Conservation (phyloP, 2,329 filamentous ascomycete species). For the Albifimbria verrucaria region DNA sequence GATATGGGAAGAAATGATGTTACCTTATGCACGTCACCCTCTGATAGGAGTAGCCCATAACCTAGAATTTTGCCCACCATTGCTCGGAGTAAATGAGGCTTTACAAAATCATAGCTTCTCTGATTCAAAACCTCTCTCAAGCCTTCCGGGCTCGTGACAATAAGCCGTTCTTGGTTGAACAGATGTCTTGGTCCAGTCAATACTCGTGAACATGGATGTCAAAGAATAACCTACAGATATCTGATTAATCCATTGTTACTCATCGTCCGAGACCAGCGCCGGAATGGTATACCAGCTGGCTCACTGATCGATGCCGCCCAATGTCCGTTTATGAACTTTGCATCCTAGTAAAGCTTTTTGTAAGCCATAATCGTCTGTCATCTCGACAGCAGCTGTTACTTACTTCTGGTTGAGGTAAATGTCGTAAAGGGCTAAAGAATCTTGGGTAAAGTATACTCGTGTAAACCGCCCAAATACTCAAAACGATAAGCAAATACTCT, state of each 20-base stretch:
- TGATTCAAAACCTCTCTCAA: not conserved
- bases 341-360: not conserved
- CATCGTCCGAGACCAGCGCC: slow-evolving; percentile 13
- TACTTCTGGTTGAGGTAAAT: not conserved
- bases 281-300: slow-evolving; percentile 11
- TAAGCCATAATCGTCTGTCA: not conserved
- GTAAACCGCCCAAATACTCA: not conserved
- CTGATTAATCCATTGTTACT: slow-evolving; percentile 14
- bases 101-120: not conserved
- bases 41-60: not conserved
- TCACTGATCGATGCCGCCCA: slow-evolving; percentile 14
- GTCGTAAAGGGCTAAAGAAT: not conserved
- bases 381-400: not conserved
- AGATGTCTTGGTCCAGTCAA: slow-evolving; percentile 2
- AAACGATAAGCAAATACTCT: no score
- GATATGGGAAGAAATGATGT: not conserved
- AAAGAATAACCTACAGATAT: slow-evolving; percentile 13
- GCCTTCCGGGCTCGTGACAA: not conserved
- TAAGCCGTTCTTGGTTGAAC: not conserved
- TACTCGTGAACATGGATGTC: accelerated
- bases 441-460: not conserved
- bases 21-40: not conserved
- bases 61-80: not conserved
- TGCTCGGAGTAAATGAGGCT: not conserved
- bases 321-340: slow-evolving; percentile 11